Percentiles rank a stretch among this genome's conserved stretches.
These are phyloP conservation scores for Lasiosphaeria miniovina DNA, from an alignment of 495 filamentous ascomycete species.

Conservation along the genomic window DNA sequence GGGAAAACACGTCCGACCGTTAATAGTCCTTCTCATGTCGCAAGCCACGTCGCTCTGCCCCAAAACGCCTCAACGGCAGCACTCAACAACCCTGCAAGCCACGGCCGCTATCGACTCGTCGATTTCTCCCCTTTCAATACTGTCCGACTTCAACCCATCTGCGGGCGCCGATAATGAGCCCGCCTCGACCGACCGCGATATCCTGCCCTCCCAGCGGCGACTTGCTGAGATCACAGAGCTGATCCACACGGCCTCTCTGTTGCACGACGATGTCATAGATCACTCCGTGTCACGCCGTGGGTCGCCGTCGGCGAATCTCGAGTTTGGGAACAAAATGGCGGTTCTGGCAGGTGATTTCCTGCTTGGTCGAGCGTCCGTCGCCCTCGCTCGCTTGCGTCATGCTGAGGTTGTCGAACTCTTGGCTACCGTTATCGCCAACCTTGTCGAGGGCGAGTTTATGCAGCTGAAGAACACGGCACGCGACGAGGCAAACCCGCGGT, in stretches of 20 bases:
- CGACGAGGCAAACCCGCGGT: conserved; percentile 77
- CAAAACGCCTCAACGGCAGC: conserved; percentile 47
- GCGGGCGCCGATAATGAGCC: conserved; percentile 49
- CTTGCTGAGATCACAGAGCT: conserved; percentile 96
- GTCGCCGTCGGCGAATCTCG: conserved; percentile 81
- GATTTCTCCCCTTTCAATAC: conserved; percentile 69
- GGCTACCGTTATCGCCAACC: conserved; percentile 92
- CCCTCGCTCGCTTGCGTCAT: conserved; percentile 82
- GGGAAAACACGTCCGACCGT: conserved; percentile 92
- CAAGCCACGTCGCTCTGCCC: conserved; percentile 80
- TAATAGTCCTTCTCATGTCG: conserved; percentile 94
- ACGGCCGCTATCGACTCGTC: conserved; percentile 64
- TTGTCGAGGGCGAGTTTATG: conserved; percentile 99
- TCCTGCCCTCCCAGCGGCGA: conserved; percentile 87
- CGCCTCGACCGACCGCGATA: conserved; percentile 58
- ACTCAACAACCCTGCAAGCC: conserved; percentile 32
- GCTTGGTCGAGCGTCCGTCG: conserved; percentile 87
- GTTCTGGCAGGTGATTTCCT: conserved; percentile 95
- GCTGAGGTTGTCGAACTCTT: conserved; percentile 92
- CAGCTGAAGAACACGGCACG: conserved; percentile 92
- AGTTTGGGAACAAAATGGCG: conserved; percentile 98
- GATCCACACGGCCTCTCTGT: conserved; percentile 92
- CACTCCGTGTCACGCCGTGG: conserved; percentile 80
- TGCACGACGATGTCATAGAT: conserved; percentile 98
- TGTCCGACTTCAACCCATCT: conserved; percentile 80